Conservation (phyloP, 1,284 basidiomycete species). For the Malassezia dermatis region DNA sequence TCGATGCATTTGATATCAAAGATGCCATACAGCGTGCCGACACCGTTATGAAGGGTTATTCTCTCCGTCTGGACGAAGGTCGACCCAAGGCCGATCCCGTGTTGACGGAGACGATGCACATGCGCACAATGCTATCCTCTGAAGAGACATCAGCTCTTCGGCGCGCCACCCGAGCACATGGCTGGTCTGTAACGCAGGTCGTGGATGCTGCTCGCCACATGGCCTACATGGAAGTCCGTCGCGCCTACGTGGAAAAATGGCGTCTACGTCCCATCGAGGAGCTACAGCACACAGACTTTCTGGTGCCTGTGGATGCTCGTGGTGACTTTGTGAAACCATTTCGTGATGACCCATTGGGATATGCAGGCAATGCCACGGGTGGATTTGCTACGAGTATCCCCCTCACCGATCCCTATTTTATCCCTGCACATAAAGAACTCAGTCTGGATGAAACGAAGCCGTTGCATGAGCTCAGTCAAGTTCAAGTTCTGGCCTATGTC, state of each 20-base stretch:
- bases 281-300: conserved; percentile 10
- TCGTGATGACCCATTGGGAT: neutral
- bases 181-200: conserved; percentile 12
- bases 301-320: conserved; percentile 11
- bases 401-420: conserved; percentile 12
- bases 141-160: conserved; percentile 11
- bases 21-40: neutral
- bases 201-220: conserved; percentile 18
- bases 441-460: neutral
- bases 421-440: conserved; percentile 2
- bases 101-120: conserved; percentile 1
- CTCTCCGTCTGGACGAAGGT: conserved; percentile 8
- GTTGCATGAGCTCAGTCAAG: conserved; percentile 11
- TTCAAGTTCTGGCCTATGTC: conserved; percentile 2
- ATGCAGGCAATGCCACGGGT: conserved; percentile 4
- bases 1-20: conserved; percentile 6
- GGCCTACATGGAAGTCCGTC: conserved; percentile 16
- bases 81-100: neutral
- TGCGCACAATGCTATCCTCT: neutral
- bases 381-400: conserved; percentile 11
- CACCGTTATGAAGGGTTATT: neutral
- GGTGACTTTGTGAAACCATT: neutral
- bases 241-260: conserved; percentile 9
- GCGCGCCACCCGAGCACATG: neutral
- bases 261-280: conserved; percentile 3